Conservation (phyloP, 169 alveolate species). For the Amoebophrya sp. region DNA sequence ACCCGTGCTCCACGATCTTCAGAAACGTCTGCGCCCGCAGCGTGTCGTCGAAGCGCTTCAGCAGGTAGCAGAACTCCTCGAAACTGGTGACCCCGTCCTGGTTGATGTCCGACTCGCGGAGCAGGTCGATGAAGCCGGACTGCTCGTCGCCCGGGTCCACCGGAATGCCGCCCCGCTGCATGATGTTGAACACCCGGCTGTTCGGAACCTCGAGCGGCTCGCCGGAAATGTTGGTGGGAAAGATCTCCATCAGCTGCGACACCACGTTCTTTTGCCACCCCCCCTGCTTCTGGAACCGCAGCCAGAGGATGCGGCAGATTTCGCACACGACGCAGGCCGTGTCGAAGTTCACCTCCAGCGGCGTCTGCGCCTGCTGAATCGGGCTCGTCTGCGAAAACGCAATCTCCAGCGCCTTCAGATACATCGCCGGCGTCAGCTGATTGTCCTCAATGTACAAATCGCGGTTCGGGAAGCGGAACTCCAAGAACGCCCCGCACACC, state of each 20-base stretch:
- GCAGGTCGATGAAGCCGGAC: background rate
- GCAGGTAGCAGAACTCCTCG: conserved; percentile 1
- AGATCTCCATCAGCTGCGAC: background rate
- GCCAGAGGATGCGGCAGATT: background rate
- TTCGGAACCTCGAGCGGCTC: background rate
- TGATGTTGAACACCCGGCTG: background rate
- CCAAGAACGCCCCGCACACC: background rate
- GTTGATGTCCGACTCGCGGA: conserved; percentile 4
- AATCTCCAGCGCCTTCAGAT: background rate
- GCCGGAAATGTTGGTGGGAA: too few species aligned
- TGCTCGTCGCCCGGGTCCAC: background rate
- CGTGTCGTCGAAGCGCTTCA: conserved; percentile 16
- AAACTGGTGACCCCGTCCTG: background rate
- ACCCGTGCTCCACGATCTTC: background rate
- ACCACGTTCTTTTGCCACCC: background rate
- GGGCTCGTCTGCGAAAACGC: background rate
- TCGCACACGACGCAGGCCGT: background rate
- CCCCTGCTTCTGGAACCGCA: background rate
- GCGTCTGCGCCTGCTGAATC: background rate
- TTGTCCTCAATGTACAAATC: background rate
- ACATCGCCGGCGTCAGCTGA: background rate
- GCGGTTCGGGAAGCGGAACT: background rate
- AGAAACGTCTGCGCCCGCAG: background rate
- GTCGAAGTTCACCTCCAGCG: background rate
- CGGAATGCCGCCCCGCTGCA: background rate